These are phyloP conservation scores for Boletus fagicola DNA, from an alignment of 768 basidiomycete genomes.

Conservation along the genomic window DNA sequence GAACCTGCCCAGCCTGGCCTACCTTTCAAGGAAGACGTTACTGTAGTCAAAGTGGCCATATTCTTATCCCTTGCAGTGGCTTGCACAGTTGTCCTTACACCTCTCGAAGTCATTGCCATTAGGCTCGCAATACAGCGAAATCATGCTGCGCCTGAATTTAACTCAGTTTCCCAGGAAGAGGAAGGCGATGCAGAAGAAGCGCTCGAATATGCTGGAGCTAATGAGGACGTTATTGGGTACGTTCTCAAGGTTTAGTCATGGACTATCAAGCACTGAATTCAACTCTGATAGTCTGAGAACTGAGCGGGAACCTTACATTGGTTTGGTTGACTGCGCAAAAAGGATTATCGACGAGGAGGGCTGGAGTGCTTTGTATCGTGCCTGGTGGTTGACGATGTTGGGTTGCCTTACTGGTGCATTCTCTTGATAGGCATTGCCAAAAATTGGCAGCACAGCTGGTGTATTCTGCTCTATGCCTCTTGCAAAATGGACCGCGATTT, in stretches of 20 bases:
- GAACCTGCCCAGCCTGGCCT: constrained; percentile 41
- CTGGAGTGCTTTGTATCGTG: constrained; percentile 67
- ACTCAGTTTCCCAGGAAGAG: constrained; percentile 71
- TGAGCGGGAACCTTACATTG: constrained; percentile 77
- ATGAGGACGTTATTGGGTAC: constrained; percentile 86
- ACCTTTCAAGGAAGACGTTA: constrained; percentile 41
- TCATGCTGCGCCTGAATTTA: constrained; percentile 71
- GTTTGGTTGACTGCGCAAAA: constrained; percentile 72
- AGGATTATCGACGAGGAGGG: constrained; percentile 81
- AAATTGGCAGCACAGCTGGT: neutral
- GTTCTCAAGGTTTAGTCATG: constrained; percentile 18
- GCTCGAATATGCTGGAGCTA: constrained; percentile 61
- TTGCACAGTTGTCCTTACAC: constrained; percentile 61
- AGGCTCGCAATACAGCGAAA: constrained; percentile 83
- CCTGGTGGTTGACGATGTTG: constrained; percentile 81
- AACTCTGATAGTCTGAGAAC: constrained; percentile 53
- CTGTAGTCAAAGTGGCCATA: constrained; percentile 48
- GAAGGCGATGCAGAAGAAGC: constrained; percentile 61
- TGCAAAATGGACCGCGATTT: neutral
- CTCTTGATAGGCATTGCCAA: constrained; percentile 21
- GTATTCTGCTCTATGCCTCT: neutral
- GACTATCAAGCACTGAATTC: neutral
- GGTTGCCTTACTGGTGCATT: constrained; percentile 56
- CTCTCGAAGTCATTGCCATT: constrained; percentile 77
- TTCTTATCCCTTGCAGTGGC: constrained; percentile 56